Evolutionary conservation across 768 basidiomycete genomes (phyloP), one percentile per base, ranked within the genome.

Genomic region (Leccinum subgranulosum): DNA sequence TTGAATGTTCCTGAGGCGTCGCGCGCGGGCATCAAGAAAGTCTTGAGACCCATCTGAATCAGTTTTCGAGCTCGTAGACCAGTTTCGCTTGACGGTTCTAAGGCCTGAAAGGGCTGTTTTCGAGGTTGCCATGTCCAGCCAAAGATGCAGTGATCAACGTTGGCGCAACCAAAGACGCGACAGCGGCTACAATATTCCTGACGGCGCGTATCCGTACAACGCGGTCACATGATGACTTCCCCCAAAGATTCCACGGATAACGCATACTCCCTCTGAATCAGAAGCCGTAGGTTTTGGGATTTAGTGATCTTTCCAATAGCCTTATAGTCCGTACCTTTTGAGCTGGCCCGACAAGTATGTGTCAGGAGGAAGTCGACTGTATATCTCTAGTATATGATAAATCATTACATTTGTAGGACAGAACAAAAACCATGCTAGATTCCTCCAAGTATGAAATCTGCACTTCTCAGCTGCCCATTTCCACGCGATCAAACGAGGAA

Each of bases 41-140:
- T 64, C 70, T 48, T 72, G 63, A 5, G 58, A 57, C 1, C 58
- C 43, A 3, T 62, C 56, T 29, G 67, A 63, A 27, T 62, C 55
- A 4, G 62, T 64, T 51, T 76, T 76, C 3, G 79, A 78, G 48
- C 75, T 75, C 14, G 67, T 66, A 1, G 86, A 87, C 68, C 83
- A 91, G 69, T 90, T 84, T 57, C 90, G 81, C 60, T 78, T 77
- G 47, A 90, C 60, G 1, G 79, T 77, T 34, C 81, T 74, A 23
- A 91, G 78, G 1, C 88, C 89, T 1, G 88, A 90, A 62, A 76
- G 76, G 15, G 75, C 59, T 21, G 51, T 56, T 56, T 75, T 77
- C 27, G 72, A 61, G 62, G 72, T 73, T 39, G 61, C 62, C 72
- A 74, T 73, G 17, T 17, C 6, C 27, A 28, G 1, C 1, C 8